phyloP scores from a whole-genome alignment of 1,284 basidiomycete species.

The Trametes sp. region DNA sequence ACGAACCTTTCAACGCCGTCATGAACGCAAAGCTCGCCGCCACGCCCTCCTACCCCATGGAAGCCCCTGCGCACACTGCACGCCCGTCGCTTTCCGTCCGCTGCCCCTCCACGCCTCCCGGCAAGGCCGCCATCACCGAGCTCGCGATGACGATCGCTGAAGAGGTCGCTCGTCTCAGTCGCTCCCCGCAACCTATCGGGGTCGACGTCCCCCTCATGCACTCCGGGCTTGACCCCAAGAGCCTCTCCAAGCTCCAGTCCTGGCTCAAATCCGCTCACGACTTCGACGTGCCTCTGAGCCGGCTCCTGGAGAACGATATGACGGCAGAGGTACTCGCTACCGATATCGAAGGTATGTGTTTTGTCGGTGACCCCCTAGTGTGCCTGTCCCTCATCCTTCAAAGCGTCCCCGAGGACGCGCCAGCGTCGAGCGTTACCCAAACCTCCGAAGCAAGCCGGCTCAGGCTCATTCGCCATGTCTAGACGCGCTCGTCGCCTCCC shows the following conservation, averaged over 20 bases:
- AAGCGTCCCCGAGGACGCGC: slow-evolving; percentile 27
- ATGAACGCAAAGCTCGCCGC: slow-evolving; percentile 33
- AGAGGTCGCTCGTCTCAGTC: slow-evolving; percentile 33
- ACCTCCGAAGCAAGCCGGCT: slow-evolving; percentile 24
- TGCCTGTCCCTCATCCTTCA: neutral
- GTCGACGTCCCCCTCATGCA: slow-evolving; percentile 34
- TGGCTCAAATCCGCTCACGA: slow-evolving; percentile 35
- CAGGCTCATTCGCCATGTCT: slow-evolving; percentile 25
- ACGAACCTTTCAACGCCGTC: slow-evolving; percentile 29
- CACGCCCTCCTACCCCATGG: slow-evolving; percentile 15
- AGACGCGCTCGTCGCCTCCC: slow-evolving; percentile 23
- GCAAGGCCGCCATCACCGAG: slow-evolving; percentile 32
- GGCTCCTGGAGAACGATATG: slow-evolving; percentile 32
- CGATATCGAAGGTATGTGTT: slow-evolving; percentile 30
- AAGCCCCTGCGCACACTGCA: slow-evolving; percentile 26
- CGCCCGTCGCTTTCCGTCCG: slow-evolving; percentile 31
- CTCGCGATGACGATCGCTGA: slow-evolving; percentile 38
- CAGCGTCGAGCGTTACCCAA: slow-evolving; percentile 19
- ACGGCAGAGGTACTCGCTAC: slow-evolving; percentile 31
- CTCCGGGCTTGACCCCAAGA: slow-evolving; percentile 32
- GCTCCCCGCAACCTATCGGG: slow-evolving; percentile 31
- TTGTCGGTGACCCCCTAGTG: neutral
- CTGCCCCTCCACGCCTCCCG: slow-evolving; percentile 24
- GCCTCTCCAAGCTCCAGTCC: slow-evolving; percentile 25
- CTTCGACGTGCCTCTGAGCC: slow-evolving; percentile 32